Conservation (phyloP, 2,329 filamentous ascomycete genomes). For the Fusarium beomiforme region DNA sequence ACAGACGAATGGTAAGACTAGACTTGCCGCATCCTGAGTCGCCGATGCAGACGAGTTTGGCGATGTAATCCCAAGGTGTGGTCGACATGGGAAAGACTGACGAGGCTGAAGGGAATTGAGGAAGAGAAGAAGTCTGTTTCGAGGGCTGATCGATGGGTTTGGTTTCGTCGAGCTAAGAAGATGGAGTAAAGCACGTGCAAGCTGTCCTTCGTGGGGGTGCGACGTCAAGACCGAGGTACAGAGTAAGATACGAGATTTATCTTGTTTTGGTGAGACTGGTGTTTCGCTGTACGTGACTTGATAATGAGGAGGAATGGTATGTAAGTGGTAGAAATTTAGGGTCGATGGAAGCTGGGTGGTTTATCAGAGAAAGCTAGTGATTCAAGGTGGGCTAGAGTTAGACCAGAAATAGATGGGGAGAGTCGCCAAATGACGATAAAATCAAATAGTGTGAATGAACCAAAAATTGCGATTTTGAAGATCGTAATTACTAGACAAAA, state of each 20-base stretch:
- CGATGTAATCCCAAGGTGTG: constrained; percentile 96
- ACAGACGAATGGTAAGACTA: constrained; percentile 91
- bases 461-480: not conserved
- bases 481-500: not conserved
- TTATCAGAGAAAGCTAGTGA: constrained; percentile 10
- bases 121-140: not conserved
- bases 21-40: constrained; percentile 98
- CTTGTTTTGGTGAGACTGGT: not conserved
- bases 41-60: constrained; percentile 97
- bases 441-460: not conserved
- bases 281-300: constrained; percentile 5
- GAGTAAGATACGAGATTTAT: not conserved
- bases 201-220: constrained; percentile 23
- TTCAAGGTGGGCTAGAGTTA: constrained; percentile 3
- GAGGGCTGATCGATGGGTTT: constrained; percentile 1
- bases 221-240: constrained; percentile 21
- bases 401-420: constrained; percentile 5
- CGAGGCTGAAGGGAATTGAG: constrained; percentile 3
- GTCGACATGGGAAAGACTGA: constrained; percentile 59
- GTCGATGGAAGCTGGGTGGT: constrained; percentile 15
- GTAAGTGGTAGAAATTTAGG: constrained; percentile 21
- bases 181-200: constrained; percentile 31
- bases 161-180: constrained; percentile 3
- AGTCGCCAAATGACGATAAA: not conserved
- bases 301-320: constrained; percentile 4